Conservation (phyloP, 2,329 filamentous ascomycete genomes). For the Hirsutella thompsonii region DNA sequence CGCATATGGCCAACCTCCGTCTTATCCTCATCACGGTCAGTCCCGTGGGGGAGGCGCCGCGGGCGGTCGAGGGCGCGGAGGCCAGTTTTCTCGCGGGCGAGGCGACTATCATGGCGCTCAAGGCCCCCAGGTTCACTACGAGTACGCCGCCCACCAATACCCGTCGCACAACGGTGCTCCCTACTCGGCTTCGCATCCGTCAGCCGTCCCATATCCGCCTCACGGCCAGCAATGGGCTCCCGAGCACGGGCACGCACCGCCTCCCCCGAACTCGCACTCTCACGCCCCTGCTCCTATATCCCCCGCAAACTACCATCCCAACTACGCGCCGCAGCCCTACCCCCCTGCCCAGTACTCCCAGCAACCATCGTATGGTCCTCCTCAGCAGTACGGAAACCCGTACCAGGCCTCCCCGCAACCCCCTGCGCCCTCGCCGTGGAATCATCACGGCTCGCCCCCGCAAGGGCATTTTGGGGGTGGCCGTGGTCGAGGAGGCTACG, state of each 20-base stretch:
- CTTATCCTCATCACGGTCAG: constrained; percentile 24
- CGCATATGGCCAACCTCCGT: constrained; percentile 25
- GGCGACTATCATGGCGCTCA: constrained; percentile 27
- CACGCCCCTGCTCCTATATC: constrained; percentile 36
- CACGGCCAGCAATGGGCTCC: constrained; percentile 28
- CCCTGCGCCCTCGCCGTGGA: constrained; percentile 6
- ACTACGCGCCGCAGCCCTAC: constrained; percentile 44
- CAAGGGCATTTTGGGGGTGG: constrained; percentile 20
- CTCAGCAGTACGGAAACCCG: constrained; percentile 22
- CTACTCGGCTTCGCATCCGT: constrained; percentile 21
- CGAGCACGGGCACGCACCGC: constrained; percentile 21
- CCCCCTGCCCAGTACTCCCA: constrained; percentile 27
- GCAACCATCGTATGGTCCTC: constrained; percentile 28
- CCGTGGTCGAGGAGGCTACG: constrained; percentile 30
- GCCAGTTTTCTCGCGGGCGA: constrained; percentile 23
- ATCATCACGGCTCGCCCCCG: constrained; percentile 18
- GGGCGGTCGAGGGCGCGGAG: constrained; percentile 24
- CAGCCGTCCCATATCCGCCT: constrained; percentile 22
- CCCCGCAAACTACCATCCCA: constrained; percentile 43
- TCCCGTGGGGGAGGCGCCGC: constrained; percentile 24
- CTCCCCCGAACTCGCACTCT: constrained; percentile 25
- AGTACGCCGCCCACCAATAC: constrained; percentile 28
- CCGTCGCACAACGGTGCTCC: constrained; percentile 15
- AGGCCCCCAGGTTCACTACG: constrained; percentile 25
- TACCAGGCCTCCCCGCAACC: constrained; percentile 21